A percentile compares a stretch with the other conserved stretches of the same genome.
Conservation (phyloP, 1,284 basidiomycete species). For the Tilletiaria anomala region DNA sequence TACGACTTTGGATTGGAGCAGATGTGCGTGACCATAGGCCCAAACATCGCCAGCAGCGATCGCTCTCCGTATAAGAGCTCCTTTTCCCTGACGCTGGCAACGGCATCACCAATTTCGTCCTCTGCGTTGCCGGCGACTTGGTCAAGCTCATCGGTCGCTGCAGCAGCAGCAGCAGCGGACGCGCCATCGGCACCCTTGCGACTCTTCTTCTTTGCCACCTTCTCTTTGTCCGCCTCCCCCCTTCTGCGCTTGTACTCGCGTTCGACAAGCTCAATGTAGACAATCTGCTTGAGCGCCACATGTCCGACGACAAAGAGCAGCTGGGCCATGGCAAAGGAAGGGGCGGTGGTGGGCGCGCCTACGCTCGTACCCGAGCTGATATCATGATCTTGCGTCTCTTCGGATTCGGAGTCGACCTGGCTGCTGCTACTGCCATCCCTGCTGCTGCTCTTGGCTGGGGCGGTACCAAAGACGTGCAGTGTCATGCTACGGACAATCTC, state of each 20-base stretch:
- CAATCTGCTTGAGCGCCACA: conserved; percentile 92
- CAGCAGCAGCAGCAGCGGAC: conserved; percentile 45
- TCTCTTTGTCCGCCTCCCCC: conserved; percentile 57
- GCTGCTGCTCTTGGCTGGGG: neutral
- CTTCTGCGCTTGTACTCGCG: conserved; percentile 92
- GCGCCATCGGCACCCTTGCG: conserved; percentile 40
- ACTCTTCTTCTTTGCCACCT: conserved; percentile 21
- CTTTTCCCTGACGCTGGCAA: conserved; percentile 65
- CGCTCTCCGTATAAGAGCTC: conserved; percentile 73
- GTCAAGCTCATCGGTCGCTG: conserved; percentile 56
- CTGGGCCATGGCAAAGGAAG: conserved; percentile 70
- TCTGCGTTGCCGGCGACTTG: conserved; percentile 95
- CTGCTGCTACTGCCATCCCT: neutral
- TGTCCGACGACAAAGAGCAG: conserved; percentile 88
- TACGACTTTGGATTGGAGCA: conserved; percentile 51
- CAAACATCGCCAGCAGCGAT: conserved; percentile 73
- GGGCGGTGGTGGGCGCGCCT: neutral
- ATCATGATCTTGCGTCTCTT: neutral
- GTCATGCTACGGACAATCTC: conserved; percentile 70
- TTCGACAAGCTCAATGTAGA: conserved; percentile 91
- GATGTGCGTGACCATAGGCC: conserved; percentile 76
- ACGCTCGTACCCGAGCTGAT: no score
- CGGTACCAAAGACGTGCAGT: conserved; percentile 52
- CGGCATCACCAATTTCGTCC: conserved; percentile 89
- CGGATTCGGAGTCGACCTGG: conserved; percentile 1